Evolutionary conservation across 2,329 filamentous ascomycete species (phyloP).

Genomic region (Hortaea sp.): DNA sequence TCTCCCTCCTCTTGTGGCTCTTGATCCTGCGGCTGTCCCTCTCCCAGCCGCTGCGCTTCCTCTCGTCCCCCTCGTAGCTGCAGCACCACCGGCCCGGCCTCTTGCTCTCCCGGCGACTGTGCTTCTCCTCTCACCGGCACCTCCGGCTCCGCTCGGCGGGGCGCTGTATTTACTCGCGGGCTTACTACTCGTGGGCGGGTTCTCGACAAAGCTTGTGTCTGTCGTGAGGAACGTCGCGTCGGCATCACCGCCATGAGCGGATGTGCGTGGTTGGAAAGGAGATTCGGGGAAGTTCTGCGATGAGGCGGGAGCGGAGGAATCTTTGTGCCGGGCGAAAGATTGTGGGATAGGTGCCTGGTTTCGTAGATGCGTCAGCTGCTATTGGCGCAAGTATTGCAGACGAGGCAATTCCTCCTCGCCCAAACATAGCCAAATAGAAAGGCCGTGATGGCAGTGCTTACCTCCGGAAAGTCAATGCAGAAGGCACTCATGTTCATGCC

Average conservation of each 20-base stretch:
- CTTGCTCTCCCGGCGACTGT: background rate
- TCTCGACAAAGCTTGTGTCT: slow-evolving; percentile 82
- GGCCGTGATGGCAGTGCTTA: slow-evolving; percentile 27
- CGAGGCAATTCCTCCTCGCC: too few relatives aligned
- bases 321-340: slow-evolving; percentile 59
- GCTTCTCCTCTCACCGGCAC: background rate
- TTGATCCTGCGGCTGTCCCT: slow-evolving; percentile 3
- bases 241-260: slow-evolving; percentile 30
- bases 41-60: slow-evolving; percentile 1
- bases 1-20: slow-evolving; percentile 1
- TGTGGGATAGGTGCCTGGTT: slow-evolving; percentile 72
- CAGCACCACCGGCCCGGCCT: background rate
- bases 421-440: too few relatives aligned
- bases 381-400: too few relatives aligned
- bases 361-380: background rate
- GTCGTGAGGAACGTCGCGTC: slow-evolving; percentile 91
- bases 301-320: slow-evolving; percentile 12
- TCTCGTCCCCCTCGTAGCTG: slow-evolving; percentile 2
- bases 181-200: slow-evolving; percentile 50
- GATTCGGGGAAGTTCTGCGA: slow-evolving; percentile 5
- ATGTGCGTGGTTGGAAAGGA: slow-evolving; percentile 12
- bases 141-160: slow-evolving; percentile 3
- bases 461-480: slow-evolving; percentile 95
- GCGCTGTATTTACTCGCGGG: slow-evolving; percentile 24
- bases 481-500: slow-evolving; percentile 99